phyloP scores from a whole-genome alignment of 139 green algal species.

The Chlorella sorokiniana region DNA sequence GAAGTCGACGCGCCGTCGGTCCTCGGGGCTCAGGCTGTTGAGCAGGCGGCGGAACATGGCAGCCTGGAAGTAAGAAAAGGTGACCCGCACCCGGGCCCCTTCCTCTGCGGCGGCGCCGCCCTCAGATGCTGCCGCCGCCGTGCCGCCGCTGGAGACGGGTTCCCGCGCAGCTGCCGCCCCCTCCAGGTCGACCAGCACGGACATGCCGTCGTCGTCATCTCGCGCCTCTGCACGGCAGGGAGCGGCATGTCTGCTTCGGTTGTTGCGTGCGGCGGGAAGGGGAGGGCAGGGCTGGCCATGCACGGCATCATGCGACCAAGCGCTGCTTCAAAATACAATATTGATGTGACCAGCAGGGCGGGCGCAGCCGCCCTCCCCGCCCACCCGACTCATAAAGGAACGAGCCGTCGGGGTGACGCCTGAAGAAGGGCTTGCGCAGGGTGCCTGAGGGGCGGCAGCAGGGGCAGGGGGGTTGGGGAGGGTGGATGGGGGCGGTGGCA shows the following conservation, averaged over 20 bases:
- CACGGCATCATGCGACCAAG: not conserved
- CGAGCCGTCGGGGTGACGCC: slow-evolving; percentile 34
- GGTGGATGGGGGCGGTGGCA: no score
- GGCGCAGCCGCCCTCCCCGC: not conserved
- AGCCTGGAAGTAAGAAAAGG: slow-evolving; percentile 15
- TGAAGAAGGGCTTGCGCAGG: slow-evolving; percentile 70
- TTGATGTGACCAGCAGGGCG: not conserved
- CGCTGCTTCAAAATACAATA: not conserved
- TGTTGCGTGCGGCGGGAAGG: not conserved
- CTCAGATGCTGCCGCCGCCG: not conserved
- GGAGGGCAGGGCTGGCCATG: not conserved
- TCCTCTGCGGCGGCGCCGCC: not conserved
- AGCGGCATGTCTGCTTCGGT: no score
- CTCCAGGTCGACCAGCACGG: slow-evolving; percentile 8
- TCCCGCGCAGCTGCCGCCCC: not conserved
- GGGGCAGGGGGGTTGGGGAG: not conserved
- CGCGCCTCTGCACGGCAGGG: slow-evolving; percentile 6
- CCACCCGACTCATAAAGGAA: slow-evolving; percentile 36
- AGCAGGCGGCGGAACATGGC: slow-evolving; percentile 9
- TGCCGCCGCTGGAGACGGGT: no score
- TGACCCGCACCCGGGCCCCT: slow-evolving; percentile 19
- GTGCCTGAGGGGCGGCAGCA: slow-evolving; percentile 32
- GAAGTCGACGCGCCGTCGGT: not conserved
- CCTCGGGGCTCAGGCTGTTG: not conserved
- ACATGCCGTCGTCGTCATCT: slow-evolving; percentile 30